phyloP scores from a whole-genome alignment of 2,329 filamentous ascomycete species.

The Penicillium rolfsii region DNA sequence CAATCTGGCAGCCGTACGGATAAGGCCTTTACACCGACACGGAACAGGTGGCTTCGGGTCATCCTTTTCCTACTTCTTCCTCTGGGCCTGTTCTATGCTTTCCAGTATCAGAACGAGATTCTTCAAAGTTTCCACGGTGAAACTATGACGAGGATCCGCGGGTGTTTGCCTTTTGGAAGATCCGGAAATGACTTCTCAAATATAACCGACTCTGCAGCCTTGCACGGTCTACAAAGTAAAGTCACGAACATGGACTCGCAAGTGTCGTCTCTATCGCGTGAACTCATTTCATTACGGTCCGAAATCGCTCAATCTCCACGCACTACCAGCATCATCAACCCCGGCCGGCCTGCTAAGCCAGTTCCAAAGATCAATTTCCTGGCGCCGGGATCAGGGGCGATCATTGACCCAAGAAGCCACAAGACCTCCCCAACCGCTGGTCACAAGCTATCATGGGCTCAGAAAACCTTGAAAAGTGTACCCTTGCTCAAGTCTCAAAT shows the following conservation, averaged over 20 bases:
- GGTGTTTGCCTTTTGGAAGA: constrained; percentile 12
- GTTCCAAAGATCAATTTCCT: constrained; percentile 72
- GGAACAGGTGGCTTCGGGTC: constrained; percentile 16
- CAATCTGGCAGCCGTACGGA: not conserved
- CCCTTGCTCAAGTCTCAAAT: not conserved
- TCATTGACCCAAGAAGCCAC: constrained; percentile 59
- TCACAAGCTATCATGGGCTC: constrained; percentile 28
- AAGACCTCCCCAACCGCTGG: constrained; percentile 62
- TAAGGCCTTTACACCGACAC: not conserved
- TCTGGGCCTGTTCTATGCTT: constrained; percentile 16
- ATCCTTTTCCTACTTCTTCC: constrained; percentile 16
- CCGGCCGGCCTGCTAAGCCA: constrained; percentile 21
- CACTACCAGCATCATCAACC: constrained; percentile 26
- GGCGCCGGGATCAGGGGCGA: constrained; percentile 65
- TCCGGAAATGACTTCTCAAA: constrained; percentile 23
- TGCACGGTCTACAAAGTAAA: constrained; percentile 33
- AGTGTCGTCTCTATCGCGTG: constrained; percentile 37
- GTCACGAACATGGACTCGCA: constrained; percentile 35
- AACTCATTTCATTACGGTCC: constrained; percentile 32
- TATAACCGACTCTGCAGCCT: constrained; percentile 27
- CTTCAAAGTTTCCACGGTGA: constrained; percentile 6
- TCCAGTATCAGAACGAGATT: not conserved
- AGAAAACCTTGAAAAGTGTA: constrained; percentile 19
- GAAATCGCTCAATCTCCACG: constrained; percentile 28
- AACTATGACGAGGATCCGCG: constrained; percentile 23